Conservation (phyloP, 305 asterid species). For the Coffea humblotiana region DNA sequence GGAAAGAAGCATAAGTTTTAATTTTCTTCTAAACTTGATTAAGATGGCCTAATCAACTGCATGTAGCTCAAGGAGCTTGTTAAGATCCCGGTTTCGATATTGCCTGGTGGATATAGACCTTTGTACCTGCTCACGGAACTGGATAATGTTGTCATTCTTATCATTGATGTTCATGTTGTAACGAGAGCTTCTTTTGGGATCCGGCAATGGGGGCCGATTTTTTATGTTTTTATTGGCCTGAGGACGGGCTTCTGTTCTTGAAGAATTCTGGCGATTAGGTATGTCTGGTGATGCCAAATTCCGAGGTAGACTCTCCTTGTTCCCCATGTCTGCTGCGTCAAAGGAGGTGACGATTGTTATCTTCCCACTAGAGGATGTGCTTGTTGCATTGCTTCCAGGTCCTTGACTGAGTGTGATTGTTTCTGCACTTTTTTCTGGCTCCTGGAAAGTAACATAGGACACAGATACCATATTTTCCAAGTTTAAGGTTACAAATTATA, state of each 20-base stretch:
- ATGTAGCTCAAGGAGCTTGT: constrained; percentile 34
- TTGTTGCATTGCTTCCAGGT: constrained; percentile 49
- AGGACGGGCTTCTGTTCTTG: constrained; percentile 42
- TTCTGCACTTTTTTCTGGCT: constrained; percentile 37
- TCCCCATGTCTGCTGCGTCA: constrained; percentile 31
- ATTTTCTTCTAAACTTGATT: background rate
- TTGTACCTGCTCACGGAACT: constrained; percentile 36
- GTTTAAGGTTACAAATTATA: background rate
- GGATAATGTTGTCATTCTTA: constrained; percentile 25
- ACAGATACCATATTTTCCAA: background rate
- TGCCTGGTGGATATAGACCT: constrained; percentile 61
- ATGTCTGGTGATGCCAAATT: constrained; percentile 25
- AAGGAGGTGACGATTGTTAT: constrained; percentile 37
- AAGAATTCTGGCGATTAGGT: constrained; percentile 14
- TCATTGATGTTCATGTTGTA: constrained; percentile 6
- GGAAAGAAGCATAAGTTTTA: background rate
- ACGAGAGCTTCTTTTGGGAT: constrained; percentile 21
- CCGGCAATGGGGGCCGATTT: constrained; percentile 47
- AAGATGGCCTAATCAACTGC: constrained; percentile 28
- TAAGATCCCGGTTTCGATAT: constrained; percentile 34
- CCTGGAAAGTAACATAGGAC: constrained; percentile 23
- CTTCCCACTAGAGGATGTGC: constrained; percentile 36
- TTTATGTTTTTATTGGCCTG: constrained; percentile 31
- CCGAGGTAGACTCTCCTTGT: constrained; percentile 25
- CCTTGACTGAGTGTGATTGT: constrained; percentile 37